Evolutionary conservation across 1,284 basidiomycete species (phyloP).

Genomic region (Cryptococcus sp.): DNA sequence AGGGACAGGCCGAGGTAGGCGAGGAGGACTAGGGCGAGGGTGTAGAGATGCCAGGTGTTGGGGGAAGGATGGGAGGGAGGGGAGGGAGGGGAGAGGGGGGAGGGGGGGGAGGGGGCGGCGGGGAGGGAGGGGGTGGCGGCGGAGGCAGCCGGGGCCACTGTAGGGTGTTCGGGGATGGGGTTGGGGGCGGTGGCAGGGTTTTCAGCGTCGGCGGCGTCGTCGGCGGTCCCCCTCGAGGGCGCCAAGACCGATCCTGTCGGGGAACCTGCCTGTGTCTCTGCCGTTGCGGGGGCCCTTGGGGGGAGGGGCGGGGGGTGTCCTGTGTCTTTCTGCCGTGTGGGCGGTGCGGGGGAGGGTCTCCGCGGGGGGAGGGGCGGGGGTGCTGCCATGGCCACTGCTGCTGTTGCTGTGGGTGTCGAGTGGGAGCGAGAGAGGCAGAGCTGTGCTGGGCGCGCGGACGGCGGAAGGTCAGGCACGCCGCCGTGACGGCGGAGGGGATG

Average conservation of each 20-base stretch:
- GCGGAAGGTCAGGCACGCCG: background rate
- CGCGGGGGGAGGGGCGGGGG: constrained; percentile 17
- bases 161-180: background rate
- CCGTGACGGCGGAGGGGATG: background rate
- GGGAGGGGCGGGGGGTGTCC: background rate
- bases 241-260: no score
- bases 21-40: constrained; percentile 1
- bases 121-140: constrained; percentile 2
- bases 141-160: background rate
- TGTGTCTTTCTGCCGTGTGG: background rate
- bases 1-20: constrained; percentile 3
- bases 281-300: no score
- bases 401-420: background rate
- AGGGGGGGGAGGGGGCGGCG: background rate
- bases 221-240: no score
- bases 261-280: no score
- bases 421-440: background rate
- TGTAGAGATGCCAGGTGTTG: background rate
- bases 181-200: background rate
- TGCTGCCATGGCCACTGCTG: constrained; percentile 1
- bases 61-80: background rate
- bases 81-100: background rate
- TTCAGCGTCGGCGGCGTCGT: background rate
- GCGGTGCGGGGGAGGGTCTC: constrained; percentile 2
- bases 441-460: background rate